Percentiles rank a stretch among this genome's conserved stretches.
phyloP scores from a whole-genome alignment of 352 stramenopile genomes.

The Saprolegnia diclina region DNA sequence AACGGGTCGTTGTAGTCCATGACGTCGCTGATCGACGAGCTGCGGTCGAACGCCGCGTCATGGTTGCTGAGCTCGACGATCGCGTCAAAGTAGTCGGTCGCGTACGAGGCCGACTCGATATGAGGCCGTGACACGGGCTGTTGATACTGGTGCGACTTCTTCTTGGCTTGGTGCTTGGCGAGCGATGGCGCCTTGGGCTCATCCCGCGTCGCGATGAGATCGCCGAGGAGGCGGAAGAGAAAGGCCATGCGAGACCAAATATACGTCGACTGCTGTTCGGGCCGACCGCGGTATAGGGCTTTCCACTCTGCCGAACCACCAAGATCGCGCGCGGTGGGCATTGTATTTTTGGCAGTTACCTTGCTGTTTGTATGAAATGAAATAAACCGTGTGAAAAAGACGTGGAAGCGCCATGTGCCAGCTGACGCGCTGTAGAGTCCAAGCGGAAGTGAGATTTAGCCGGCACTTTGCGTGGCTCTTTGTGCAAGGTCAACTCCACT shows the following conservation, averaged over 20 bases:
- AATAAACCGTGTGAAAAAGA: too few species aligned
- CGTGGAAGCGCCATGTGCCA: too few species aligned
- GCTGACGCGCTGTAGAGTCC: too few species aligned
- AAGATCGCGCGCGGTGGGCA: too few species aligned
- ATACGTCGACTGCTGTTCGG: too few species aligned
- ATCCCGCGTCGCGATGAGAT: background rate
- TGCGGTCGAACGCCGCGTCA: background rate
- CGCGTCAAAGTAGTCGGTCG: conserved; percentile 10
- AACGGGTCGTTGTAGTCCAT: background rate
- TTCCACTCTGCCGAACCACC: too few species aligned
- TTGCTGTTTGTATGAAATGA: too few species aligned
- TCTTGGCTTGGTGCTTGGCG: background rate
- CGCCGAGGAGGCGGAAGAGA: conserved; percentile 11
- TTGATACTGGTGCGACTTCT: background rate
- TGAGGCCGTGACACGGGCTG: background rate
- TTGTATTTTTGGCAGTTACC: too few species aligned
- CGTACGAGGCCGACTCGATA: background rate
- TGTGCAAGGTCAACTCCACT: too few species aligned
- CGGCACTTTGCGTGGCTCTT: too few species aligned
- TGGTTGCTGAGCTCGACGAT: conserved; percentile 10
- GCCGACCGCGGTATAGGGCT: too few species aligned
- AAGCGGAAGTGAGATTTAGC: too few species aligned
- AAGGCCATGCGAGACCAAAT: background rate
- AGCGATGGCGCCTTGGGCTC: background rate
- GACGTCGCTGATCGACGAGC: background rate